A percentile compares a stretch with the other conserved stretches of the same genome.
These are phyloP conservation scores for Ganoderma boninense DNA, from an alignment of 1,284 basidiomycete species.

Conservation along the genomic window DNA sequence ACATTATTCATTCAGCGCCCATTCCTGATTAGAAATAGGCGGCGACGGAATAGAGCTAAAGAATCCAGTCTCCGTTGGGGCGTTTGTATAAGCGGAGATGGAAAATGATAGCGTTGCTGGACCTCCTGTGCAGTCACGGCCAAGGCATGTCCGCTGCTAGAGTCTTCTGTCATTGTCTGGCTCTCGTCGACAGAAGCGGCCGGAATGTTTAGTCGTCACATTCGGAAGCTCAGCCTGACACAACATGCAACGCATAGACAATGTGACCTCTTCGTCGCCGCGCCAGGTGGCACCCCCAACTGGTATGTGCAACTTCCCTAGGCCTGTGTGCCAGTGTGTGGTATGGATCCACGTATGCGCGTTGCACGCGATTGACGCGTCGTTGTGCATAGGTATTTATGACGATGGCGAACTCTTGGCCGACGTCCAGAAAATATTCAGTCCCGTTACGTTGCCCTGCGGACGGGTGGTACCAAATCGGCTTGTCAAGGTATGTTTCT, in stretches of 20 bases:
- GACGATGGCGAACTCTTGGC: slow-evolving; percentile 13
- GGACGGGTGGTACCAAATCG: slow-evolving; percentile 34
- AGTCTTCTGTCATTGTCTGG: background rate
- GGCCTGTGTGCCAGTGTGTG: too few species aligned
- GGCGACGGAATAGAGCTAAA: background rate
- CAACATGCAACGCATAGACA: background rate
- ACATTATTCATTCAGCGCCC: background rate
- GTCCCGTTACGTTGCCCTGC: slow-evolving; percentile 29
- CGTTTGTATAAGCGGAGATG: background rate
- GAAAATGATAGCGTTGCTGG: background rate
- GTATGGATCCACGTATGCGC: too few species aligned
- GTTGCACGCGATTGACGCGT: too few species aligned
- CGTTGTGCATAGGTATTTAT: background rate
- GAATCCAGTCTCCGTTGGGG: too few species aligned
- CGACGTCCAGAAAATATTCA: slow-evolving; percentile 25
- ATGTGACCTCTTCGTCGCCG: background rate
- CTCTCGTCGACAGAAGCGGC: background rate
- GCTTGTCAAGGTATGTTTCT: slow-evolving; percentile 35
- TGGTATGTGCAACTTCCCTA: background rate
- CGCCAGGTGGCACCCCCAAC: background rate
- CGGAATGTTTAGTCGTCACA: background rate
- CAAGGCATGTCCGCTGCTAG: too few species aligned
- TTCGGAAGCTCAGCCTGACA: background rate
- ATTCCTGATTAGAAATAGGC: background rate
- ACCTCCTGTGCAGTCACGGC: background rate